These are phyloP conservation scores for Pholiota microspora DNA, from an alignment of 768 basidiomycete species.

Conservation along the genomic window DNA sequence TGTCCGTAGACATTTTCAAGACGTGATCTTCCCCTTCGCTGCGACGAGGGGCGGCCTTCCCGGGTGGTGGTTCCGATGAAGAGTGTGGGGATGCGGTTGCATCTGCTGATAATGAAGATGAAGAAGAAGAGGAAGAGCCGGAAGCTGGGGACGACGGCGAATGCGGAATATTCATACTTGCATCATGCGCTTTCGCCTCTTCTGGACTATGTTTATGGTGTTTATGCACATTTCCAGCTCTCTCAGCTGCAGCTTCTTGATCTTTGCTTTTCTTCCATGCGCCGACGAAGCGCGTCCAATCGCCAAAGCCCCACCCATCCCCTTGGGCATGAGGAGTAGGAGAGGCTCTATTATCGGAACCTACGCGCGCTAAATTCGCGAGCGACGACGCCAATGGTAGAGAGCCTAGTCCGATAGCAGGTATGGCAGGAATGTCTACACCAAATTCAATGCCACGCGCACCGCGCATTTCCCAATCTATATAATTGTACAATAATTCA, in stretches of 20 bases:
- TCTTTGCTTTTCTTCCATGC: conserved; percentile 53
- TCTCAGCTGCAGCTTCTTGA: conserved; percentile 28
- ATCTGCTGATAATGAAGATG: background rate
- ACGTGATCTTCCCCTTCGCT: conserved; percentile 11
- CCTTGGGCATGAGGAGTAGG: conserved; percentile 20
- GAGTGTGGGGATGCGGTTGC: background rate
- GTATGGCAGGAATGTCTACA: conserved; percentile 54
- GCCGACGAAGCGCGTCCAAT: conserved; percentile 62
- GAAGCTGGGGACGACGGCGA: background rate
- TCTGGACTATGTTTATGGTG: background rate
- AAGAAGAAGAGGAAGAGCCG: background rate
- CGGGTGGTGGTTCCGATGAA: conserved; percentile 22
- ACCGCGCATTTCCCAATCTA: conserved; percentile 92
- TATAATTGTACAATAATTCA: background rate
- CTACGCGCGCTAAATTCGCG: conserved; percentile 1
- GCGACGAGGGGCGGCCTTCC: conserved; percentile 10
- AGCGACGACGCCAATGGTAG: conserved; percentile 12
- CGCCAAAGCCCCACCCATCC: conserved; percentile 48
- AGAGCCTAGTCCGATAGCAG: conserved; percentile 39
- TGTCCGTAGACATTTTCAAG: conserved; percentile 66
- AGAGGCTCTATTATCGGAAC: background rate
- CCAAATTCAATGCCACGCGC: conserved; percentile 74
- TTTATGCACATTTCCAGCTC: conserved; percentile 5
- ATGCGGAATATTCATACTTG: background rate
- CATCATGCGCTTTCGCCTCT: background rate